A percentile compares a stretch with the other conserved stretches of the same genome.
These are phyloP conservation scores for Pseudozyma tsukubaensis DNA, from an alignment of 1,284 basidiomycete genomes.

Conservation along the genomic window DNA sequence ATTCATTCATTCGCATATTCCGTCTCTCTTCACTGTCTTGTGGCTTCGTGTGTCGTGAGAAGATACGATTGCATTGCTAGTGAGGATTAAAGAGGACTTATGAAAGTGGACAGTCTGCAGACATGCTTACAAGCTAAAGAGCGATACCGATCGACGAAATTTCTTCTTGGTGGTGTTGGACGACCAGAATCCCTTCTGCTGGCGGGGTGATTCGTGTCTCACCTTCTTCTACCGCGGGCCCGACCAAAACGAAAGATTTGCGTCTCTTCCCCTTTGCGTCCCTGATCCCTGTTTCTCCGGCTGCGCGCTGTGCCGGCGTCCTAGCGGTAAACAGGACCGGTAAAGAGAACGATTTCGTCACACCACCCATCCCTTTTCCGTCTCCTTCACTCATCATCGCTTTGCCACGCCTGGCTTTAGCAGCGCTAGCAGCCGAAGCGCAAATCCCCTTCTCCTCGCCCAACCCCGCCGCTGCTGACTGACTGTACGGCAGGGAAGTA, in stretches of 20 bases:
- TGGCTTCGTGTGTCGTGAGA: neutral
- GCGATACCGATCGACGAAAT: constrained; percentile 12
- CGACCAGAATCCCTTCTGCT: constrained; percentile 13
- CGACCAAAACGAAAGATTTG: constrained; percentile 13
- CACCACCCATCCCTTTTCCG: neutral
- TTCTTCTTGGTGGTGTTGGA: constrained; percentile 4
- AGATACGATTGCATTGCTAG: neutral
- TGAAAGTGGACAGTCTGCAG: neutral
- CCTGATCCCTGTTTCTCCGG: constrained; percentile 4
- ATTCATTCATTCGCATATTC: no score
- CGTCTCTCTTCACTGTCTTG: no score
- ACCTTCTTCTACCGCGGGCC: neutral
- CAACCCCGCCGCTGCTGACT: no score
- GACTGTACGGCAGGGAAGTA: neutral
- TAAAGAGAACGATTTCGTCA: constrained; percentile 6
- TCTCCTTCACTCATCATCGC: neutral
- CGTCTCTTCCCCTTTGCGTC: neutral
- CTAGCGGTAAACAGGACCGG: constrained; percentile 32
- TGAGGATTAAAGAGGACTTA: neutral
- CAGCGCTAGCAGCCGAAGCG: constrained; percentile 8
- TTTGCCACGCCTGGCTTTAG: constrained; percentile 8
- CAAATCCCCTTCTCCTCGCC: constrained; percentile 1
- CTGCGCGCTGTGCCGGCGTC: constrained; percentile 16
- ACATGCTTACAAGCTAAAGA: constrained; percentile 1
- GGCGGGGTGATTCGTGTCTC: constrained; percentile 9